Evolutionary conservation across 2,329 filamentous ascomycete species (phyloP).

Genomic region (Penicillium sp.): DNA sequence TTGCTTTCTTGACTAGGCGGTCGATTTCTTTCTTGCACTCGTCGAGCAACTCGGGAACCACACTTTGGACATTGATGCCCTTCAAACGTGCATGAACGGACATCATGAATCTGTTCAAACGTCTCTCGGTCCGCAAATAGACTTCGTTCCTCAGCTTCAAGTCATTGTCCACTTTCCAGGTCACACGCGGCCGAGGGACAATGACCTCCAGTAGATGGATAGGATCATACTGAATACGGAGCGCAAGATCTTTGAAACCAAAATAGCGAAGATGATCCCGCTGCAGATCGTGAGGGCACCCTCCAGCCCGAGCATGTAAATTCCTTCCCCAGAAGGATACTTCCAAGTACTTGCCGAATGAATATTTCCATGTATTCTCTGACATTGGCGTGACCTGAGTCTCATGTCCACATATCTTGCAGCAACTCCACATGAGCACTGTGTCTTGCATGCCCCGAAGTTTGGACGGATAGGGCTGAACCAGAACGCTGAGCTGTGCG

Average conservation of each 20-base stretch:
- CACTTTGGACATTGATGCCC: conserved; percentile 87
- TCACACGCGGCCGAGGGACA: conserved; percentile 84
- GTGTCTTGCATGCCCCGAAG: conserved; percentile 67
- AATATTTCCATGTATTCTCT: conserved; percentile 94
- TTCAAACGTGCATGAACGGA: conserved; percentile 82
- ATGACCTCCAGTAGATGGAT: conserved; percentile 93
- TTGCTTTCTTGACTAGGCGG: conserved; percentile 70
- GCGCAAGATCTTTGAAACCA: conserved; percentile 77
- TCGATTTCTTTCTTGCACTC: conserved; percentile 82
- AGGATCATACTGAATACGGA: conserved; percentile 88
- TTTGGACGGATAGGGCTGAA: conserved; percentile 71
- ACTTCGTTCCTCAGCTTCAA: conserved; percentile 90
- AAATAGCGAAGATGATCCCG: conserved; percentile 92
- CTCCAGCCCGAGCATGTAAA: conserved; percentile 69
- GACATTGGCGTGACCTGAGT: conserved; percentile 91
- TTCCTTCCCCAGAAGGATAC: conserved; percentile 92
- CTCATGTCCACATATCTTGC: conserved; percentile 87
- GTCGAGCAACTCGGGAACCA: conserved; percentile 82
- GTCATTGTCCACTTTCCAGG: conserved; percentile 97
- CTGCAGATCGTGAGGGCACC: conserved; percentile 90
- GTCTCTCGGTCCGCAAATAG: conserved; percentile 75
- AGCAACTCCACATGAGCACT: conserved; percentile 97
- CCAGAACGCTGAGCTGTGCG: conserved; percentile 86
- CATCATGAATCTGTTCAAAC: conserved; percentile 81
- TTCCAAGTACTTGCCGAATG: conserved; percentile 97